Evolutionary conservation across 768 basidiomycete species (phyloP).

Genomic region (Sistotremastrum suecicum): DNA sequence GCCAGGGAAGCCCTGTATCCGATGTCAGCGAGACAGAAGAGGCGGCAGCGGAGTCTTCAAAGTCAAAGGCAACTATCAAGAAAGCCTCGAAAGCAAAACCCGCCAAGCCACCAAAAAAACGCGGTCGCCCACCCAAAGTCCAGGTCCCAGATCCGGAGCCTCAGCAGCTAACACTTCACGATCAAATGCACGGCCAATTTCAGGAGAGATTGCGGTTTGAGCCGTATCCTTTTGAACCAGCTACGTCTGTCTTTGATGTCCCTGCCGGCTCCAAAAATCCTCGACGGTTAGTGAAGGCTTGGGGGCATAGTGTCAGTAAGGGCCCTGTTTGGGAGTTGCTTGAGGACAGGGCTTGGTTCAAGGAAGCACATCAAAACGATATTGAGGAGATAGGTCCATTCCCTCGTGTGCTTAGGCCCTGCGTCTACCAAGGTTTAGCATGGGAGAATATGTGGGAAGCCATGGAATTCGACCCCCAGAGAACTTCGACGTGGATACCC

Average conservation of each 20-base stretch:
- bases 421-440: not conserved
- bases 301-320: constrained; percentile 59
- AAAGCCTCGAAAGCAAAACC: too few species aligned
- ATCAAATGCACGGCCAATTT: too few species aligned
- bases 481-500: constrained; percentile 13
- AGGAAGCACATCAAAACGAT: constrained; percentile 31
- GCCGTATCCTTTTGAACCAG: too few species aligned
- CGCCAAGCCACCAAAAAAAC: too few species aligned
- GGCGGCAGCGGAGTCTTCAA: too few species aligned
- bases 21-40: too few species aligned
- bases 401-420: not conserved
- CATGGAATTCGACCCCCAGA: constrained; percentile 33
- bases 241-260: too few species aligned
- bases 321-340: constrained; percentile 70
- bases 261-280: too few species aligned
- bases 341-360: constrained; percentile 70
- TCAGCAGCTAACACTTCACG: not conserved
- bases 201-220: too few species aligned
- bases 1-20: too few species aligned
- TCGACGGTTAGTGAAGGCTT: constrained; percentile 27
- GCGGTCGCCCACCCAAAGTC: not conserved
- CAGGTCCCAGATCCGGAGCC: not conserved
- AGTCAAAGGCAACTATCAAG: too few species aligned
- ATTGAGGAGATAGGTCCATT: constrained; percentile 9
- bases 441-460: too few species aligned